Percentiles rank a stretch among this genome's conserved stretches.
These are phyloP conservation scores for Pyronema domesticum DNA, from an alignment of 495 filamentous ascomycete species.

Conservation along the genomic window DNA sequence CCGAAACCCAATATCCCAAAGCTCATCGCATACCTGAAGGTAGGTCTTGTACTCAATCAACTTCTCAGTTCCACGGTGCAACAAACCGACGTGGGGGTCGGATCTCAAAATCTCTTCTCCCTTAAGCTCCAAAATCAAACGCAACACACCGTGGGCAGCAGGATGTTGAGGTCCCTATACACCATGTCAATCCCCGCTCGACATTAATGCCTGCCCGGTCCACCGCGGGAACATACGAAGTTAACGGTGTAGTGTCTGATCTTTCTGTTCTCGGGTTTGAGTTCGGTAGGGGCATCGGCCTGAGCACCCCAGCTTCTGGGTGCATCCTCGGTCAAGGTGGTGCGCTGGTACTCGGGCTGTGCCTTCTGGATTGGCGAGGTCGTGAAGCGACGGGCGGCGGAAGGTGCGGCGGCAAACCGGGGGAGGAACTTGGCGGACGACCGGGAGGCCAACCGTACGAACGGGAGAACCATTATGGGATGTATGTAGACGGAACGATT, in stretches of 20 bases:
- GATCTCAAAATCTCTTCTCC: slow-evolving; percentile 93
- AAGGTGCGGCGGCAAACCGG: slow-evolving; percentile 3
- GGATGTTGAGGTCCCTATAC: slow-evolving; percentile 79
- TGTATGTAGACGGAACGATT: slow-evolving; percentile 7
- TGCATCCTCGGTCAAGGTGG: slow-evolving; percentile 12
- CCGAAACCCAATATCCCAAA: neutral
- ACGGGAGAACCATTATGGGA: slow-evolving; percentile 44
- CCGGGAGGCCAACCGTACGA: slow-evolving; percentile 41
- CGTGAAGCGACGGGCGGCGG: slow-evolving; percentile 5
- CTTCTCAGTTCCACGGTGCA: slow-evolving; percentile 98
- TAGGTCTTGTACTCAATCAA: slow-evolving; percentile 99
- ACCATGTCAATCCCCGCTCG: neutral
- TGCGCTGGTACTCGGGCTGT: slow-evolving; percentile 9
- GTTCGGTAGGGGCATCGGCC: neutral
- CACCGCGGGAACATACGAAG: slow-evolving; percentile 34
- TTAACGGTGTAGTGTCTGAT: slow-evolving; percentile 99
- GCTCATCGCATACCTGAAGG: slow-evolving; percentile 39
- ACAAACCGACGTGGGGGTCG: slow-evolving; percentile 90
- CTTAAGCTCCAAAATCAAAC: slow-evolving; percentile 91
- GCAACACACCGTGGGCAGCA: slow-evolving; percentile 93
- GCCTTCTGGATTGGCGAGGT: slow-evolving; percentile 8
- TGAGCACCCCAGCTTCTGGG: neutral
- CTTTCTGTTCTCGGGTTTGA: slow-evolving; percentile 49
- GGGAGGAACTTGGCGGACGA: slow-evolving; percentile 8
- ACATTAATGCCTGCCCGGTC: neutral